These are phyloP conservation scores for Globisporangium yorkense DNA, from an alignment of 352 stramenopile species.

Conservation along the genomic window DNA sequence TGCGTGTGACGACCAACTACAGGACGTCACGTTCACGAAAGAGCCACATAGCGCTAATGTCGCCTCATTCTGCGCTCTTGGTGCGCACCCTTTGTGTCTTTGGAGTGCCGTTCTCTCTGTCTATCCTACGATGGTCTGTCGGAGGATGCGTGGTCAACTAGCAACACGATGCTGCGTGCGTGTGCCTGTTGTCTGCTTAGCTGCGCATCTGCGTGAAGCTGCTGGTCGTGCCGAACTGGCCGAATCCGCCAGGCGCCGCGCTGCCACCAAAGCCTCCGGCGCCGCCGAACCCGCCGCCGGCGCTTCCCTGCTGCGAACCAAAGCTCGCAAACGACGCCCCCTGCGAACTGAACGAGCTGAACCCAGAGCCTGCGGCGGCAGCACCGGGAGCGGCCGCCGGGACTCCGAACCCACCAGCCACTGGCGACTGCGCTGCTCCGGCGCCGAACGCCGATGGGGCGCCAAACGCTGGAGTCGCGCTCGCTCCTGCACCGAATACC, in stretches of 20 bases:
- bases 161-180: not conserved
- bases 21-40: too few relatives aligned
- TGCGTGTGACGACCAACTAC: too few relatives aligned
- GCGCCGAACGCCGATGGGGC: conserved; percentile 31
- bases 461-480: conserved; percentile 13
- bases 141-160: not conserved
- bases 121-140: too few relatives aligned
- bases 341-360: conserved; percentile 36
- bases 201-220: conserved; percentile 39
- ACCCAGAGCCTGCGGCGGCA: conserved; percentile 24
- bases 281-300: conserved; percentile 18
- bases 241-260: conserved; percentile 5
- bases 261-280: conserved; percentile 12
- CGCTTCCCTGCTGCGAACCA: conserved; percentile 7
- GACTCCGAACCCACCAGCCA: conserved; percentile 4
- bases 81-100: too few relatives aligned
- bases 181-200: not conserved
- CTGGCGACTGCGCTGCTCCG: not conserved
- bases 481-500: conserved; percentile 35
- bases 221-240: conserved; percentile 6
- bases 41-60: too few relatives aligned
- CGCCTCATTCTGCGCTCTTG: too few relatives aligned
- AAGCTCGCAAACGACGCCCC: conserved; percentile 39
- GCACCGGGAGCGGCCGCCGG: conserved; percentile 9
- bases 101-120: too few relatives aligned